Evolutionary conservation across 2,329 filamentous ascomycete genomes (phyloP).

Genomic region (Didymella sp.): DNA sequence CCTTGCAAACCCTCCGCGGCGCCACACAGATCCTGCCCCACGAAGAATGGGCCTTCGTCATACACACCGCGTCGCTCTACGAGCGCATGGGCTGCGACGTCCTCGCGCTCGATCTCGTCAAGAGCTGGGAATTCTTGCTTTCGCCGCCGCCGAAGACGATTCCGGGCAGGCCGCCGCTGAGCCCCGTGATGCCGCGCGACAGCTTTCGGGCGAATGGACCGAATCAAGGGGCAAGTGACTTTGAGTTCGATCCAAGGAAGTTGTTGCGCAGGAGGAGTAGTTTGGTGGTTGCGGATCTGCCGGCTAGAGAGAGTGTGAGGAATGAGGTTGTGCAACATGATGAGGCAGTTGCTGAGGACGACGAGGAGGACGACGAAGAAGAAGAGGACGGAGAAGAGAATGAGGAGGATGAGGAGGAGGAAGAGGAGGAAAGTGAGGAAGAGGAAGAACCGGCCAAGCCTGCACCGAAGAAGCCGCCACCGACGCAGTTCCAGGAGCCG

Average conservation of each 20-base stretch:
- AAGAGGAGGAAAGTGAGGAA: conserved; percentile 45
- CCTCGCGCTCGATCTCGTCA: conserved; percentile 82
- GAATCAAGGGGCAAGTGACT: conserved; percentile 36
- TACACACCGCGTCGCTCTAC: conserved; percentile 84
- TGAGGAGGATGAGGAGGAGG: conserved; percentile 47
- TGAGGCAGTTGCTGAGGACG: conserved; percentile 31
- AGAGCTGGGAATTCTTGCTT: conserved; percentile 79
- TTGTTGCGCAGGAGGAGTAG: conserved; percentile 75
- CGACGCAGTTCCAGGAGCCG: conserved; percentile 90
- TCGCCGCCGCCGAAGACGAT: conserved; percentile 45
- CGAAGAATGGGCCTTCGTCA: conserved; percentile 86
- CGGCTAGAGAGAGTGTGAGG: conserved; percentile 45
- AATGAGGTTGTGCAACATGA: conserved; percentile 27
- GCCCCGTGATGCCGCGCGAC: conserved; percentile 36
- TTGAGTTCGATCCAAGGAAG: conserved; percentile 66
- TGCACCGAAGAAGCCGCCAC: conserved; percentile 65
- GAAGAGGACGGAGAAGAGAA: conserved; percentile 34
- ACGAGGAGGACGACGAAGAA: conserved; percentile 44
- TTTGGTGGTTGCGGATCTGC: conserved; percentile 79
- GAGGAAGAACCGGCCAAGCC: conserved; percentile 52
- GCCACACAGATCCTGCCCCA: conserved; percentile 79
- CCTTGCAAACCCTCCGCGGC: conserved; percentile 82
- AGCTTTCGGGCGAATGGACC: conserved; percentile 30
- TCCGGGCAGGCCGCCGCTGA: conserved; percentile 31
- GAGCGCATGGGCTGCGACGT: conserved; percentile 93